phyloP scores from a whole-genome alignment of 176 grass and related monocot genomes.

The Ampelocalamus luodianensis region DNA sequence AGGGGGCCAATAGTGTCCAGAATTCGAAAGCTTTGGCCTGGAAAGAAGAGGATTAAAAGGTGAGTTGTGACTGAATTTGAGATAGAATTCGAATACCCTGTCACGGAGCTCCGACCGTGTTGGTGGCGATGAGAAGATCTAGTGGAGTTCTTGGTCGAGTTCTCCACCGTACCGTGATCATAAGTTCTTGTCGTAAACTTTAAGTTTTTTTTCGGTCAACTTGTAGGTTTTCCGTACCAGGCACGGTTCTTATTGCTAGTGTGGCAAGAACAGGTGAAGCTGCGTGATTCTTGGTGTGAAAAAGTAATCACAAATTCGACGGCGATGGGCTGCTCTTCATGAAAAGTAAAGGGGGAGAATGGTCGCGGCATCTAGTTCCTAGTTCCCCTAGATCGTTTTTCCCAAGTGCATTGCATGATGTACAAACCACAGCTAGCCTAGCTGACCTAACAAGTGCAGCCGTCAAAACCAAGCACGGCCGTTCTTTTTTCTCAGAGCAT shows the following conservation, averaged over 20 bases:
- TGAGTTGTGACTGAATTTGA: neutral
- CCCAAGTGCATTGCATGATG: neutral
- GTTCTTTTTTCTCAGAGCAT: neutral
- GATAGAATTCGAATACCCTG: slow-evolving; percentile 25
- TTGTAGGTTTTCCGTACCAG: slow-evolving; percentile 12
- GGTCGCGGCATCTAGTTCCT: slow-evolving; percentile 26
- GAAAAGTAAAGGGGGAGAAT: neutral
- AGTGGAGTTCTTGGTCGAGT: slow-evolving; percentile 8
- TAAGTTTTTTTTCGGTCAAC: neutral
- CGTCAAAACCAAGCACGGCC: neutral
- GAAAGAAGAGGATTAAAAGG: slow-evolving; percentile 6
- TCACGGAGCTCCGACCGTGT: neutral
- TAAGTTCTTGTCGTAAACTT: slow-evolving; percentile 10
- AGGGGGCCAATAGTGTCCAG: no score
- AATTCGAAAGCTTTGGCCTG: no score
- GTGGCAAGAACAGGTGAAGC: neutral
- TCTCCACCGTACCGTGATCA: neutral
- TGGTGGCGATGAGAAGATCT: neutral
- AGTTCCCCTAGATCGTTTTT: neutral
- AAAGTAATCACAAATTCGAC: neutral
- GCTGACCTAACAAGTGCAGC: slow-evolving; percentile 14
- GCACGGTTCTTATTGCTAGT: slow-evolving; percentile 11
- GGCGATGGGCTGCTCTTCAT: neutral
- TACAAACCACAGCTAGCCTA: neutral
- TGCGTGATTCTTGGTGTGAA: neutral